Base-by-base conservation (phyloP, 1,284 basidiomycete species). In the Somion occarium region DNA sequence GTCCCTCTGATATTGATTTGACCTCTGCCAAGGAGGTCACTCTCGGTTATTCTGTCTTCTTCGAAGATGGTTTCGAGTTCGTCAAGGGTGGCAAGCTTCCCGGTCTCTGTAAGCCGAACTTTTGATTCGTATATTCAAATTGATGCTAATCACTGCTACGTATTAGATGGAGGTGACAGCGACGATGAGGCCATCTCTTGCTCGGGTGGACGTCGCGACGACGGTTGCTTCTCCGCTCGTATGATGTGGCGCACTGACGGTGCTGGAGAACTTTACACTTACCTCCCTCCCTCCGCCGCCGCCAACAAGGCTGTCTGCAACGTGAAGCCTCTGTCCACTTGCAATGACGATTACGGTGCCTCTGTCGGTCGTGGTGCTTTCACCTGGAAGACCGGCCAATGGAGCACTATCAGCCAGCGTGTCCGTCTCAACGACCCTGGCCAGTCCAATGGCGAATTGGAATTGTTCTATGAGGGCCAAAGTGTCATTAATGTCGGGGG, bases 11-110 rank as follows among this genome's bases (percentile, higher is more conserved):
- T 75, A 18, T 83, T 27, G 64, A 74, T 34, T 63, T 83, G 24
- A 57, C 68, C 0, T 58, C 61, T 23, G 82, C 82, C 1, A 68
- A 62, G 39, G 79, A 73, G 52, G 77, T 78, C 18, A 75, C 77
- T 1, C 61, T 88, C 42, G 63, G 61, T 12, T 88, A 85, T 61
- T 76, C 78, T 53, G 78, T 82, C 5, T 83, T 78, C 58, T 86
- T 87, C 58, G 76, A 79, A 0, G 55, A 51, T 0, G 71, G 73
- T 53, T 86, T 85, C 53, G 69, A 67, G 15, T 79, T 57, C 52
- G 57, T 59, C 53, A 57, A 55, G 55, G 65, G 65, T 38, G 67
- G 67, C 44, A 68, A 67, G 56, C 56, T 68, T 5, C 64, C 63
- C 38, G 67, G 65, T 27, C 41, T 68, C 51, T 67, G 65, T 68